Evolutionary conservation across 2,329 filamentous ascomycete species (phyloP).

Genomic region (Xylaria sp.): DNA sequence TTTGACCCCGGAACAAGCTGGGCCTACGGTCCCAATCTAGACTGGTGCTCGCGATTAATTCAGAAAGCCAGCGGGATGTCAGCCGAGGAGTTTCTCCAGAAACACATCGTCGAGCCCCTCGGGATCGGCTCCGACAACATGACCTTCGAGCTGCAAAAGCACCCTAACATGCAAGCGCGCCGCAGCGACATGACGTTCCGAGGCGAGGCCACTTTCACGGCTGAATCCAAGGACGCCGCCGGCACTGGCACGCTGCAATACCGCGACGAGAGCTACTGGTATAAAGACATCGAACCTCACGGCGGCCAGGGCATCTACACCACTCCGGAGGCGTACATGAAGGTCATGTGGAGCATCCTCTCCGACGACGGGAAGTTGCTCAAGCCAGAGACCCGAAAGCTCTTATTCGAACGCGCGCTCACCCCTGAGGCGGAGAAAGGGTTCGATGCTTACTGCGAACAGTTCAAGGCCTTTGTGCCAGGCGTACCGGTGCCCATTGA

Average conservation of each 20-base stretch:
- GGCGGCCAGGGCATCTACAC: constrained; percentile 54
- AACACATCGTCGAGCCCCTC: constrained; percentile 30
- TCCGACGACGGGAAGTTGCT: constrained; percentile 62
- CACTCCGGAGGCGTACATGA: constrained; percentile 55
- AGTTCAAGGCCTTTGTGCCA: constrained; percentile 42
- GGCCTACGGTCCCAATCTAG: constrained; percentile 30
- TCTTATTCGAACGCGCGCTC: constrained; percentile 62
- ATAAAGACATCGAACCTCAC: constrained; percentile 42
- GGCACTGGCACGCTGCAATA: constrained; percentile 31
- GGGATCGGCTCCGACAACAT: constrained; percentile 36
- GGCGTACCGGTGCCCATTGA: constrained; percentile 46
- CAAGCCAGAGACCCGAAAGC: constrained; percentile 53
- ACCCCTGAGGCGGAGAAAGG: constrained; percentile 45
- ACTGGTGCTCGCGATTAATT: constrained; percentile 37
- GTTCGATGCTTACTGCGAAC: constrained; percentile 29
- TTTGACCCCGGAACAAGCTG: constrained; percentile 37
- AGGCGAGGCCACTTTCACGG: constrained; percentile 1
- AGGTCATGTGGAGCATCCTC: constrained; percentile 59
- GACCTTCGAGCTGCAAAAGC: constrained; percentile 42
- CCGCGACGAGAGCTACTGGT: constrained; percentile 35
- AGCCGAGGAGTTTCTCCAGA: constrained; percentile 34
- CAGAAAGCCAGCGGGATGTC: constrained; percentile 26
- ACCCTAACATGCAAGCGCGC: constrained; percentile 38
- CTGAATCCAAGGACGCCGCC: not conserved
- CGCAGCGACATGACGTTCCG: constrained; percentile 41